Percentiles rank a stretch among this genome's conserved stretches.
Evolutionary conservation across 2,329 filamentous ascomycete genomes (phyloP).

Genomic region (Curvularia lunata): DNA sequence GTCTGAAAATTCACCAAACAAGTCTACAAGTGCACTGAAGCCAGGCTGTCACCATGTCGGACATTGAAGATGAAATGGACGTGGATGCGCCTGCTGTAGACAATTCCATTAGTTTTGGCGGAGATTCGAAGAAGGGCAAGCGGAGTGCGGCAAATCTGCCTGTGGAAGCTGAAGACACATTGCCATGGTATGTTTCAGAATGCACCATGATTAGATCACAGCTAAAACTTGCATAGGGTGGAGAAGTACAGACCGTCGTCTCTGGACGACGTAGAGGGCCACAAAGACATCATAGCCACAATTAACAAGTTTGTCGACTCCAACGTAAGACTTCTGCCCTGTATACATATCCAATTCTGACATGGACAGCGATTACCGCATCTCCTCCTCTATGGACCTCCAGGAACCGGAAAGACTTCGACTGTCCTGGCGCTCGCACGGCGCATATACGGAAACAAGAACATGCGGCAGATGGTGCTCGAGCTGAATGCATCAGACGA

Average conservation of each 20-base stretch:
- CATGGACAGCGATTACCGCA: slow-evolving; percentile 75
- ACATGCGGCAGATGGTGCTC: slow-evolving; percentile 97
- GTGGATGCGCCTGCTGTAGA: slow-evolving; percentile 64
- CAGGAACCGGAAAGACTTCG: slow-evolving; percentile 96
- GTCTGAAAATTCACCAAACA: background rate
- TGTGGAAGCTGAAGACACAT: slow-evolving; percentile 88
- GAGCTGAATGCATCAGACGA: slow-evolving; percentile 98
- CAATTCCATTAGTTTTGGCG: slow-evolving; percentile 70
- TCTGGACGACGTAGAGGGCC: slow-evolving; percentile 90
- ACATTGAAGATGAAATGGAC: slow-evolving; percentile 71
- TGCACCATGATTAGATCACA: rapidly evolving
- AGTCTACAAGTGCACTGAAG: background rate
- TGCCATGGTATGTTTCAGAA: slow-evolving; percentile 74
- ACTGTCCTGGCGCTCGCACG: slow-evolving; percentile 92
- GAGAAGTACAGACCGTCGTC: slow-evolving; percentile 95
- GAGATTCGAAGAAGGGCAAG: slow-evolving; percentile 84
- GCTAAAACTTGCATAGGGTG: slow-evolving; percentile 65
- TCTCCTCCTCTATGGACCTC: slow-evolving; percentile 93
- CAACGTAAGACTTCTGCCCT: slow-evolving; percentile 63
- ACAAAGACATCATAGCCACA: slow-evolving; percentile 95
- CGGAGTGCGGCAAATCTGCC: slow-evolving; percentile 90
- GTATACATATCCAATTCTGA: slow-evolving; percentile 12
- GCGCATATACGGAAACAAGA: slow-evolving; percentile 87
- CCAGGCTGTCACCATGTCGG: slow-evolving; percentile 54
- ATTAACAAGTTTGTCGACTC: slow-evolving; percentile 98